Evolutionary conservation across 768 basidiomycete species (phyloP).

Genomic region (Piloderma croceum): DNA sequence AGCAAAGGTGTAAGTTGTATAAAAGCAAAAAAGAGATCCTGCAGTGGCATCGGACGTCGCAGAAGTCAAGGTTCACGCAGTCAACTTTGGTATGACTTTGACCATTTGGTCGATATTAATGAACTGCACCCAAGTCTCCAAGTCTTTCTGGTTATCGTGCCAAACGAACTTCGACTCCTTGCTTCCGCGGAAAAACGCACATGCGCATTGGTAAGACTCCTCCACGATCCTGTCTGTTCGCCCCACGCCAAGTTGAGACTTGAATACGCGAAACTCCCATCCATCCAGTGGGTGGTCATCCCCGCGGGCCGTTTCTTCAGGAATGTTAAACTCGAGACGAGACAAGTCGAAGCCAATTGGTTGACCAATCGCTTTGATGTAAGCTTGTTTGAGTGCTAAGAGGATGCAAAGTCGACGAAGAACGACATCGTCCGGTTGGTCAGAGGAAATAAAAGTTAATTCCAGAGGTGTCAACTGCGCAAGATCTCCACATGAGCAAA

Average conservation of each 20-base stretch:
- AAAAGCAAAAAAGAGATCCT: conserved; percentile 1
- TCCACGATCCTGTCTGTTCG: conserved; percentile 49
- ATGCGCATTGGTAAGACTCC: conserved; percentile 72
- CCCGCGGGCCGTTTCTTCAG: conserved; percentile 53
- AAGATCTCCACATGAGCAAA: too few relatives aligned
- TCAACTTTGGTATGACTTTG: conserved; percentile 71
- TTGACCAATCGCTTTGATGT: conserved; percentile 81
- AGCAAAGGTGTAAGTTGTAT: not conserved
- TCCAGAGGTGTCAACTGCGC: conserved; percentile 37
- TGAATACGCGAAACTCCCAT: conserved; percentile 86
- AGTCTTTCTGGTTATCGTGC: conserved; percentile 58
- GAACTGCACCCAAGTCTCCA: conserved; percentile 81
- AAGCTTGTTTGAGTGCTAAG: conserved; percentile 74
- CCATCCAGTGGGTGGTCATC: conserved; percentile 67
- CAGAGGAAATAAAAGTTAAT: conserved; percentile 44
- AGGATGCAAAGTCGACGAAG: conserved; percentile 74
- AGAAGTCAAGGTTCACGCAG: conserved; percentile 36
- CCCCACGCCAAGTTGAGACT: conserved; percentile 63
- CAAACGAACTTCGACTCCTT: conserved; percentile 65
- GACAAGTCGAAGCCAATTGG: conserved; percentile 76
- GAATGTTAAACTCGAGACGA: conserved; percentile 76
- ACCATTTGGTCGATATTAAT: conserved; percentile 78
- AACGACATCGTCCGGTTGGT: conserved; percentile 54
- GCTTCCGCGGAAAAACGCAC: conserved; percentile 70
- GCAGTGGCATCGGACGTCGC: too few relatives aligned